Base-by-base conservation (phyloP, 257 asterid species). In the Osmanthus fragrans region DNA sequence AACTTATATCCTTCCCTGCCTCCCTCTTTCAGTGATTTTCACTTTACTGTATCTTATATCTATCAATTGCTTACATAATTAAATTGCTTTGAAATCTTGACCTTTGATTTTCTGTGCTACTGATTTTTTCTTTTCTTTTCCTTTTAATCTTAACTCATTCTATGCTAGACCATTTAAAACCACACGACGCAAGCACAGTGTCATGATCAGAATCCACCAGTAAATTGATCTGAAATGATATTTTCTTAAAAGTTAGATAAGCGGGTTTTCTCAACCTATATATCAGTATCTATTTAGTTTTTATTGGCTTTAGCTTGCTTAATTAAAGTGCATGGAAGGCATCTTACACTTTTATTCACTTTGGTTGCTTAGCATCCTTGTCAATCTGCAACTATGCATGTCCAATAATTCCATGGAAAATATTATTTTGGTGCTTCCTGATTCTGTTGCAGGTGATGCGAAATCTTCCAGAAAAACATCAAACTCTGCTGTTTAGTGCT, bases 401-500 rank as follows among this genome's bases (percentile, higher is more conserved):
- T 58, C 65, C 65, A 56, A 58, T 8, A 58, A 58, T 58, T 33
- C 36, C 36, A 63, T 63, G 34, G 36, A 27, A 56, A 63, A n/a
- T 63, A 63, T 63, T 54, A 42, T 67, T 68, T 74, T 8, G 16
- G 7, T 30, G 77, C 80, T 73, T 54, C 82, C 36, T 73, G 49
- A 51, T 75, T 77, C 69, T 73, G 54, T 45, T 85, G 51, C 83
- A 91, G 97, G 94, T 92, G 84, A 93, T 93, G 98, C 94, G 79
- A 76, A 93, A 83, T 85, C 94, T 91, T 86, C 95, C 96, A 12
- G 66, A 76, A 74, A 93, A 89, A 82, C 98, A 92, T 83, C 97
- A 94, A 78, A 94, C 97, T 34, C 74, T 94, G 87, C 78, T 94
- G 83, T 94, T 94, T 76, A 92, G 97, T 86, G 98, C 98, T 27